Base-by-base conservation (phyloP, 2,329 filamentous ascomycete species). In the Apiospora saccharicola region DNA sequence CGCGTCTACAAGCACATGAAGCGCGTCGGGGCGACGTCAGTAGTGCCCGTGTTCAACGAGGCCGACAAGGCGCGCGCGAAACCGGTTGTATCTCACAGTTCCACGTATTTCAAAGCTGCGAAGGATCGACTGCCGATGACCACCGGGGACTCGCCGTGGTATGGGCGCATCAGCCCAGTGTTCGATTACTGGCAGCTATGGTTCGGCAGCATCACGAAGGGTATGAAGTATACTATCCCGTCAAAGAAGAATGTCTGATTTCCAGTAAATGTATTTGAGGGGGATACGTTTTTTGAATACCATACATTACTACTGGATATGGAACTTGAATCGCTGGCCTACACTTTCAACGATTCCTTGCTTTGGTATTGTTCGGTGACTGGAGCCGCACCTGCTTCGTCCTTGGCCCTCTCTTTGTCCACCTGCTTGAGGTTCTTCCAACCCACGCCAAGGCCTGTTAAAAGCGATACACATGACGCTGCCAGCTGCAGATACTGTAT, bases 1-100 rank as follows among this genome's bases (percentile, higher is more conserved):
- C 83, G 89, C 0, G 78, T 92, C 13, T 78, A 90, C 73, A 85
- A 85, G 14, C 77, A 84, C 70, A 89, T 91, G 85, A 75, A 81
- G 16, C 80, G 83, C 30, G 81, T 85, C 19, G 83, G 83, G 0
- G 83, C 84, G 5, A 82, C 81, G 0, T 82, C 80, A n/a, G 85
- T 85, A 0, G 82, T 85, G 6, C 89, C 89, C 0, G 77, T 82
- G 1, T 81, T 85, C 10, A 75, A 78, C 2, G 78, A 83, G 4
- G 77, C 79, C 4, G 77, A 81, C 16, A 82, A 87, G 78, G 76
- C 83, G 30, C 81, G 46, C 10, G 75, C 76, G 19, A 74, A 72
- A 46, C 76, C 76, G 19, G 76, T 74, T 19, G 70, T 77, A 14
- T 57, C 49, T 10, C 75, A 77, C 34, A 77, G 75, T 67, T 73